Evolutionary conservation across 2,329 filamentous ascomycete genomes (phyloP).

Genomic region (Knoxdaviesia capensis): DNA sequence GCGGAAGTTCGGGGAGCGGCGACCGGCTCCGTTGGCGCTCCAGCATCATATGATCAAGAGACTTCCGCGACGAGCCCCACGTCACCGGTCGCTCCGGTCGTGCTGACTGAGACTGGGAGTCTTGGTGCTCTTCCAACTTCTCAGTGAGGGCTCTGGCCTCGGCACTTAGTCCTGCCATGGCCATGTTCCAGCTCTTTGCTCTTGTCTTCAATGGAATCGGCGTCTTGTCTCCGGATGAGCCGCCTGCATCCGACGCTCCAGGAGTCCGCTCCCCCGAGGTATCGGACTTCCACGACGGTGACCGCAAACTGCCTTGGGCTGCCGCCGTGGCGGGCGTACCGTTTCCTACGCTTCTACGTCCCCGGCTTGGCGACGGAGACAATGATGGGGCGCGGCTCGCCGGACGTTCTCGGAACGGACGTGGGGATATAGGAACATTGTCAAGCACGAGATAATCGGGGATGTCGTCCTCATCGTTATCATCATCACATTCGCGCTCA

Average conservation of each 20-base stretch:
- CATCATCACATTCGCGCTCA: slow-evolving; percentile 57
- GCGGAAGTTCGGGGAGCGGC: slow-evolving; percentile 47
- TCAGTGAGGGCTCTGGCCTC: slow-evolving; percentile 60
- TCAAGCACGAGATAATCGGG: slow-evolving; percentile 62
- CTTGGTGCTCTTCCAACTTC: slow-evolving; percentile 61
- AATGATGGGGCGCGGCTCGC: slow-evolving; percentile 32
- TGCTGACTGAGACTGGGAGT: slow-evolving; percentile 30
- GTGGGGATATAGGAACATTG: slow-evolving; percentile 68
- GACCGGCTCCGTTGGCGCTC: slow-evolving; percentile 10
- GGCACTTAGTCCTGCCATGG: slow-evolving; percentile 44
- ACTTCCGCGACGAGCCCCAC: slow-evolving; percentile 6
- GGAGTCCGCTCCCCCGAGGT: slow-evolving; percentile 3
- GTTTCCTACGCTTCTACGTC: slow-evolving; percentile 27
- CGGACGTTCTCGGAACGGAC: slow-evolving; percentile 33
- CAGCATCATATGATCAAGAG: slow-evolving; percentile 4
- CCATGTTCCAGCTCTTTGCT: slow-evolving; percentile 57
- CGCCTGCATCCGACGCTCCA: too few species aligned
- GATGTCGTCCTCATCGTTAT: slow-evolving; percentile 58
- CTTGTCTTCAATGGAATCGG: slow-evolving; percentile 28
- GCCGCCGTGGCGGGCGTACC: slow-evolving; percentile 39
- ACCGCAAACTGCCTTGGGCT: slow-evolving; percentile 39
- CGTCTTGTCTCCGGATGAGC: too few species aligned
- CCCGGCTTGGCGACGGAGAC: slow-evolving; percentile 30
- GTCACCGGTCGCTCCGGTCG: slow-evolving; percentile 8
- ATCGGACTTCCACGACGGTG: slow-evolving; percentile 31